Conservation (phyloP, 2,329 filamentous ascomycete genomes). For the Alternaria longipes region DNA sequence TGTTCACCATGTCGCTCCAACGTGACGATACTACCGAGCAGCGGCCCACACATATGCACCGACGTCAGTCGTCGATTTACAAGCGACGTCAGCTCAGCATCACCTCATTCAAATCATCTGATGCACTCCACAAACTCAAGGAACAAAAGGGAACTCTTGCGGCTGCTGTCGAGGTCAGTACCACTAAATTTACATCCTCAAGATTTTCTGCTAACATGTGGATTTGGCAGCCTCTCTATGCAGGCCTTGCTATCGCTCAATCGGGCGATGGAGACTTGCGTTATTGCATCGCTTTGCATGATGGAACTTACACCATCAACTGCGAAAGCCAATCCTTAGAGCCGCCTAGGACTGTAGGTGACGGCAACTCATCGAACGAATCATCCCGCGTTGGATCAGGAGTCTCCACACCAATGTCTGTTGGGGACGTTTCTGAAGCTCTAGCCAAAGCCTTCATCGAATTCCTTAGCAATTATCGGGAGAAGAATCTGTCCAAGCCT, state of each 20-base stretch:
- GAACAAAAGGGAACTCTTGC: slow-evolving; percentile 15
- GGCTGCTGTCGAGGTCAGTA: slow-evolving; percentile 9
- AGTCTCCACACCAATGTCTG: slow-evolving; percentile 21
- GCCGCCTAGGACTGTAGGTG: background rate
- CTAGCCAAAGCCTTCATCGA: slow-evolving; percentile 68
- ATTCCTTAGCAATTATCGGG: slow-evolving; percentile 67
- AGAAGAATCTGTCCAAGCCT: slow-evolving; percentile 75
- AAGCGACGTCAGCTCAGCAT: slow-evolving; percentile 16
- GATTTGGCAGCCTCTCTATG: slow-evolving; percentile 57
- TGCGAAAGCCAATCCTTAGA: slow-evolving; percentile 62
- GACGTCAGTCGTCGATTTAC: slow-evolving; percentile 8
- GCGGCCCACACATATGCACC: slow-evolving; percentile 2
- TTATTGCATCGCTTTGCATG: slow-evolving; percentile 70
- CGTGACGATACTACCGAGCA: slow-evolving; percentile 4
- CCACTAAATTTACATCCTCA: background rate
- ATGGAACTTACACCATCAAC: slow-evolving; percentile 78
- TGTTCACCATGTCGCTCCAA: slow-evolving; percentile 12
- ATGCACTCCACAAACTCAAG: slow-evolving; percentile 13
- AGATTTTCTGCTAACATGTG: slow-evolving; percentile 10
- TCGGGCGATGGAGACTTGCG: slow-evolving; percentile 61
- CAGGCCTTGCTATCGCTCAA: slow-evolving; percentile 68
- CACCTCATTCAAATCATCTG: slow-evolving; percentile 12
- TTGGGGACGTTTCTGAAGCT: slow-evolving; percentile 20
- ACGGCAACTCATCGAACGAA: slow-evolving; percentile 5
- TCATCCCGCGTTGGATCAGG: slow-evolving; percentile 21